Percentiles rank a stretch among this genome's conserved stretches.
phyloP scores from a whole-genome alignment of 1,284 basidiomycete species.

The Xerocomus cyaneibrunnescens region DNA sequence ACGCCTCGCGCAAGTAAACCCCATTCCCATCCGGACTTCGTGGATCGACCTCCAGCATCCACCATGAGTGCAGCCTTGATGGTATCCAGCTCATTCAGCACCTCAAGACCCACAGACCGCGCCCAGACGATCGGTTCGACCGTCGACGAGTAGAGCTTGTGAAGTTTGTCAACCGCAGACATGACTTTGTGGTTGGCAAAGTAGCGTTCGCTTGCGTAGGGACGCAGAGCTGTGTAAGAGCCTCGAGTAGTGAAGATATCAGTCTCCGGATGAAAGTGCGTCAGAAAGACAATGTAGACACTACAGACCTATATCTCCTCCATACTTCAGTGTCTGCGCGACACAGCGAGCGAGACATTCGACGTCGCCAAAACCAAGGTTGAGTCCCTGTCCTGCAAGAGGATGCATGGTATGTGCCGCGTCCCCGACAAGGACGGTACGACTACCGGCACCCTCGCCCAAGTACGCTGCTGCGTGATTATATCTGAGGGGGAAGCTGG shows the following conservation, averaged over 20 bases:
- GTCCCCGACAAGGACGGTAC: constrained; percentile 92
- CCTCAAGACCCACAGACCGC: constrained; percentile 84
- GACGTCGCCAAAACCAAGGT: constrained; percentile 89
- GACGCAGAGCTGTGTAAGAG: constrained; percentile 71
- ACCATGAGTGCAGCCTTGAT: constrained; percentile 85
- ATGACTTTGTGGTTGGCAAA: constrained; percentile 84
- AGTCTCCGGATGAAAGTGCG: background rate
- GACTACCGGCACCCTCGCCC: constrained; percentile 61
- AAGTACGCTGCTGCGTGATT: constrained; percentile 89
- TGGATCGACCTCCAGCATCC: constrained; percentile 58
- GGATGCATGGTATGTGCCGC: constrained; percentile 97
- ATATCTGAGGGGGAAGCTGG: constrained; percentile 89
- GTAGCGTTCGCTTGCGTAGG: constrained; percentile 82
- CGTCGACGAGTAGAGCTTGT: constrained; percentile 77
- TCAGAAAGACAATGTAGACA: background rate
- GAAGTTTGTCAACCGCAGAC: constrained; percentile 82
- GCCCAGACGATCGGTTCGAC: constrained; percentile 77
- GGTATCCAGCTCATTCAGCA: constrained; percentile 83
- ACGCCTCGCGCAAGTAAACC: constrained; percentile 38
- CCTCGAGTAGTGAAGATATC: constrained; percentile 42
- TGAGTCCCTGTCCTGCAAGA: constrained; percentile 96
- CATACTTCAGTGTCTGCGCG: constrained; percentile 52
- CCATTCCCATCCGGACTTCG: constrained; percentile 34
- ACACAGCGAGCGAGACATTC: constrained; percentile 68
- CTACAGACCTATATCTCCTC: constrained; percentile 77